Evolutionary conservation across 441 rosid species (phyloP).

Genomic region (Gossypium lobatum): DNA sequence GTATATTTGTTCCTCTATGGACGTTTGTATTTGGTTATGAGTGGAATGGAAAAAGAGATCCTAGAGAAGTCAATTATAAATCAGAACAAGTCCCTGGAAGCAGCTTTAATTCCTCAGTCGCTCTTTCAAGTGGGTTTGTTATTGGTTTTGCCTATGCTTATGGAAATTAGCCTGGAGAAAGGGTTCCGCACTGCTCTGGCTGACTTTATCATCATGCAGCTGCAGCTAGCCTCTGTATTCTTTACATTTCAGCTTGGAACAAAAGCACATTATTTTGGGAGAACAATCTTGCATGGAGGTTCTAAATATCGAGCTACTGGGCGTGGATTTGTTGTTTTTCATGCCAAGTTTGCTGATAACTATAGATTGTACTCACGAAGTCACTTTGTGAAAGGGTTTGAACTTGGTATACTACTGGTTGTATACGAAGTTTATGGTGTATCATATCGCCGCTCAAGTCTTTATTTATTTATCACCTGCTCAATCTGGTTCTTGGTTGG

Average conservation of each 20-base stretch:
- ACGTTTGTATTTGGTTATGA: conserved; percentile 90
- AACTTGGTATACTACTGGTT: conserved; percentile 54
- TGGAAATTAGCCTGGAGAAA: conserved; percentile 93
- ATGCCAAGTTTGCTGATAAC: conserved; percentile 89
- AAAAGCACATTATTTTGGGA: conserved; percentile 86
- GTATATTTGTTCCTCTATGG: conserved; percentile 91
- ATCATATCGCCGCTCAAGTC: conserved; percentile 69
- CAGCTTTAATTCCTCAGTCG: conserved; percentile 82
- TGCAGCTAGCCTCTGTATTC: conserved; percentile 91
- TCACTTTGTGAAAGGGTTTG: conserved; percentile 95
- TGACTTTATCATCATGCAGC: conserved; percentile 86
- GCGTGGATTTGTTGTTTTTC: conserved; percentile 88
- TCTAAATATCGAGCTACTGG: conserved; percentile 84
- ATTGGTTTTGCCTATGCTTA: conserved; percentile 86
- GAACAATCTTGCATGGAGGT: conserved; percentile 92
- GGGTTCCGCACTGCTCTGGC: conserved; percentile 88
- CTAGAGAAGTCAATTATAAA: conserved; percentile 46
- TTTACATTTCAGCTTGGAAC: conserved; percentile 98
- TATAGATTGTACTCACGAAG: conserved; percentile 88
- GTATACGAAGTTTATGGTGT: conserved; percentile 59
- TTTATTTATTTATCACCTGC: conserved; percentile 58
- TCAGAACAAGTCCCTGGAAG: conserved; percentile 68
- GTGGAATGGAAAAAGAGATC: conserved; percentile 76
- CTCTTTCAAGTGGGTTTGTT: conserved; percentile 76
- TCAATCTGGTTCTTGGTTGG: conserved; percentile 91